Conservation (phyloP, 1,139 yeast species). For the Meyerozyma elateridarum region DNA sequence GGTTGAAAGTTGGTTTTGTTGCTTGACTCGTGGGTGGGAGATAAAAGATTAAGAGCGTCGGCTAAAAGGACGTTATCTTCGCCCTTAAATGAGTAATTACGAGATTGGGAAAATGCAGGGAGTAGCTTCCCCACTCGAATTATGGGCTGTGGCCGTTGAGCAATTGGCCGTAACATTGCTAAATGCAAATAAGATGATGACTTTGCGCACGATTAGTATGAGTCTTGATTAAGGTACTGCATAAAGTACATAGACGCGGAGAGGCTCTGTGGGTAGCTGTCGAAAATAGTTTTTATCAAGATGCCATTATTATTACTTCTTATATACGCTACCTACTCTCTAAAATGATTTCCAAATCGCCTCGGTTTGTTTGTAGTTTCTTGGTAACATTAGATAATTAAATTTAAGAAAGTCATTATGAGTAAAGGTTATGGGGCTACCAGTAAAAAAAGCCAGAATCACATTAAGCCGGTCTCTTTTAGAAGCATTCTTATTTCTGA, state of each 20-base stretch:
- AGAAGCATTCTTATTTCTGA: conserved; percentile 18
- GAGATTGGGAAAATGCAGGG: too few relatives aligned
- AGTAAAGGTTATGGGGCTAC: conserved; percentile 27
- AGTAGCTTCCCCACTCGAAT: too few relatives aligned
- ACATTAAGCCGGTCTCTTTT: conserved; percentile 28
- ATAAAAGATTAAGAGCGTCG: conserved; percentile 37
- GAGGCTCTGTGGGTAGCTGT: too few relatives aligned
- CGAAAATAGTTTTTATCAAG: too few relatives aligned
- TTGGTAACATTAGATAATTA: conserved; percentile 41
- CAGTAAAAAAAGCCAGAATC: conserved; percentile 25
- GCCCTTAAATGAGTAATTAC: conserved; percentile 3
- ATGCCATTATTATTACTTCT: background rate
- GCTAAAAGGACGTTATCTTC: conserved; percentile 27
- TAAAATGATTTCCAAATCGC: conserved; percentile 25
- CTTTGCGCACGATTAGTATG: too few relatives aligned
- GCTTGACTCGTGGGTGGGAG: conserved; percentile 16
- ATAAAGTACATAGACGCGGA: too few relatives aligned
- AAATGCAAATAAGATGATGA: too few relatives aligned
- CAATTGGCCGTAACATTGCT: too few relatives aligned
- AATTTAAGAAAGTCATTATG: conserved; percentile 30
- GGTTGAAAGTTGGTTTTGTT: conserved; percentile 23
- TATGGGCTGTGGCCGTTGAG: too few relatives aligned
- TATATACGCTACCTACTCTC: too few relatives aligned
- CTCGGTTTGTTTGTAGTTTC: conserved; percentile 26
- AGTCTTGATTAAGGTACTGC: too few relatives aligned